Evolutionary conservation across 2,329 filamentous ascomycete species (phyloP), one percentile per base, ranked within the genome.

Genomic region (Chaetomiaceae sp.): DNA sequence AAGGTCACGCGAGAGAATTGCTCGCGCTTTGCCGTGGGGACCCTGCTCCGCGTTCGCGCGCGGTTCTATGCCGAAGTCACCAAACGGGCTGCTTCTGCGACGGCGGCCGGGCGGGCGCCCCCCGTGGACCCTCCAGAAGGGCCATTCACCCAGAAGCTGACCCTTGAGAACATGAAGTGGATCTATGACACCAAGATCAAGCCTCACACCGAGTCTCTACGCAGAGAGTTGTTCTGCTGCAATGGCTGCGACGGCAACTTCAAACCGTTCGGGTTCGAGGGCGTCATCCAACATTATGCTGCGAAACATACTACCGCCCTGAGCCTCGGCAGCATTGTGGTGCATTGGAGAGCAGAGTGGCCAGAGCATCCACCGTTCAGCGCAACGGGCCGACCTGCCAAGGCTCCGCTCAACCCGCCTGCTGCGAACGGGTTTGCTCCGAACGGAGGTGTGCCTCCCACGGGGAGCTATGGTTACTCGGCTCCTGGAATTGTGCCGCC

Each of bases 81-180:
- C 34, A 73, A 78, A 54, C 72, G 80, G 42, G 72, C 74, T 42
- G 68, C 68, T 32, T 67, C 69, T 12, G 64, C 71, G 19, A 65
- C 64, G 10, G 69, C 70, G 32, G 68, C 72, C 42, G 72, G 76
- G 27, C 67, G 64, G 52, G 53, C 68, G 45, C 69, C 70, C 4
- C 57, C 63, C 22, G 45, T 61, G 9, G 78, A 83, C 51, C 71
- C 74, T 7, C 66, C 69, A 2, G 67, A 74, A 51, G 76, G 73
- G 0, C 71, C 77, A 6, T 76, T 72, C 56, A 79, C 74, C 20
- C 73, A 78, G 60, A 82, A 75, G 59, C 69, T 91, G 42, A 85
- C 83, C 1, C 67, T 93, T 55, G 86, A 91, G 60, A 88, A 90
- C 59, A 89, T 93, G 86, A 90, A 86, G 64, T 91, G 84, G 80